Base-by-base conservation (phyloP, 768 basidiomycete genomes). In the Hemileccinum rubropunctum region DNA sequence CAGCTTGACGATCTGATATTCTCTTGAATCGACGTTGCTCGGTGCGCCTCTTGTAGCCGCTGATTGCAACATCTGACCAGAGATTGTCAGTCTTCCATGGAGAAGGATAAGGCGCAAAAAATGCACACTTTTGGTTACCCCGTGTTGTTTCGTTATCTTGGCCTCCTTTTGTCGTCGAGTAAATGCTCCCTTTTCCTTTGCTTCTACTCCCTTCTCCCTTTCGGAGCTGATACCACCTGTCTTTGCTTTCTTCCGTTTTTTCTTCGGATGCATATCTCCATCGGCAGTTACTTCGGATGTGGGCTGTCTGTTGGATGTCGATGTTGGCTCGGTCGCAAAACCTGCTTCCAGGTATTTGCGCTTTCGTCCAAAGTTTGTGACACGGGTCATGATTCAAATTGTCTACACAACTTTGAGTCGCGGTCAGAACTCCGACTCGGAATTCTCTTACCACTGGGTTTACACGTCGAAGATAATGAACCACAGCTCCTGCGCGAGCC, bases 301-400 rank as follows among this genome's bases (percentile, higher is more conserved):
- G 30, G 27, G 37, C 20, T 35, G 48, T 42, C 52, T 42, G 17
- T 28, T 42, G 21, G 41, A 34, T 18, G 52, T 35, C 17, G 47
- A 40, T 13, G 64, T 10, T 14, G 20, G 26, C 15, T 54, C 53
- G 27, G 42, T 46, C 30, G 52, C 30, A 55, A 86, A 80, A 0
- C 79, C 82, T 13, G 87, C 84, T 52, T 90, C 74, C 13, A 89
- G 54, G 59, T 88, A 81, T 5, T 81, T 84, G 43, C 88, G 72
- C 63, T 91, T 91, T 46, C 78, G 76, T n/a, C 83, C 84, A 64
- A 90, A 76, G 57, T 81, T 83, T 9, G 89, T 88, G 49, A 83
- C 71, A 37, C 88, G 80, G 13, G 88, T 89, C 88, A 91, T 90
- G 37, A 38, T 38, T 30, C 28, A 30, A 30, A 12, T 30, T 30